Base-by-base conservation (phyloP, 768 basidiomycete genomes). In the Lyophyllum atratum region DNA sequence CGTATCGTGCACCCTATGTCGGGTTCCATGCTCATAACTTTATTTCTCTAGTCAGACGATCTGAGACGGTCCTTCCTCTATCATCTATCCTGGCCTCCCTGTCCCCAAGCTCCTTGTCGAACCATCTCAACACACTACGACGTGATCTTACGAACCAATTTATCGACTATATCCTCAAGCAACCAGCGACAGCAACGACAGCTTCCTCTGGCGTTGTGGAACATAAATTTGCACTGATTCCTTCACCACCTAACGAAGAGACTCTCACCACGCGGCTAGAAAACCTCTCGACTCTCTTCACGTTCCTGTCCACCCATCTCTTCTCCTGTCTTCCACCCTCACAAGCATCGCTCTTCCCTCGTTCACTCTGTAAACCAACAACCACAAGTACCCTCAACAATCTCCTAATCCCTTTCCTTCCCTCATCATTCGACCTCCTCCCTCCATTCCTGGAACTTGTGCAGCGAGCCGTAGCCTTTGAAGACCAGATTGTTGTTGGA, bases 361-460 rank as follows among this genome's bases (percentile, higher is more conserved):
- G 74, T 28, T 81, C 83, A 14, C 72, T 95, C 2, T 78, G 76
- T 66, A 85, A 82, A 64, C 84, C 88, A 1, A 62, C 90, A 17
- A 81, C 82, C 3, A 76, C 74, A 4, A 82, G 85, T 24, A 64
- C 93, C 19, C 77, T 95, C 49, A 80, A 84, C 48, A 78, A 84
- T 59, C 72, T 95, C 31, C 77, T 95, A 43, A 72, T 86, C 31
- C 84, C 89, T 0, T 79, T 79, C n/a, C 74, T 95, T 3, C 92
- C 94, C 0, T 81, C 84, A 0, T 81, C 84, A 2, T 78, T 90
- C 45, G 72, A 79, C 6, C 72, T 70, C 5, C 77, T 95, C 0
- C 84, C 87, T 3, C 59, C 74, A 1, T 95, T 87, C 70, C 74
- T 95, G 24, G 70, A 75, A 8, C 71, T 89, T 11, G 70, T 86